Percentiles rank a stretch among this genome's conserved stretches.
phyloP scores from a whole-genome alignment of 495 filamentous ascomycete species.

The Parathielavia hyrcaniae region DNA sequence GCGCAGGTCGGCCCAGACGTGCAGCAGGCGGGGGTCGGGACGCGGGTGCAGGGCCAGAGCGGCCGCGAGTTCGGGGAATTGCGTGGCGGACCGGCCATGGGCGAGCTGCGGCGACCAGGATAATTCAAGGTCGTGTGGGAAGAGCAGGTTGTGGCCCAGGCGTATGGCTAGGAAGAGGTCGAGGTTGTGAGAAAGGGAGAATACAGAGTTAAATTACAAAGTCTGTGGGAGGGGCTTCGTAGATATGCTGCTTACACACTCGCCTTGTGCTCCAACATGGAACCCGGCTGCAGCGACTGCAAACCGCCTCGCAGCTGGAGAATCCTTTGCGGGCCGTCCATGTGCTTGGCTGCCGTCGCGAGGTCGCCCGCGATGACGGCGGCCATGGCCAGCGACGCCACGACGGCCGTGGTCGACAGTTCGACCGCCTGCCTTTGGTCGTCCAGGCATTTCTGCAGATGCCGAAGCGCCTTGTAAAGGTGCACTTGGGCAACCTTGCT shows the following conservation, averaged over 20 bases:
- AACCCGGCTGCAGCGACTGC: not conserved
- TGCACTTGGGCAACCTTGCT: not conserved
- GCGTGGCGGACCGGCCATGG: not conserved
- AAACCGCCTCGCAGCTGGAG: constrained; percentile 12
- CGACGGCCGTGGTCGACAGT: constrained; percentile 13
- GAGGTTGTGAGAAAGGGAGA: not conserved
- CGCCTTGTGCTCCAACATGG: constrained; percentile 7
- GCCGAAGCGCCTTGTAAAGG: constrained; percentile 6
- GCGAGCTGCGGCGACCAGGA: constrained; percentile 14
- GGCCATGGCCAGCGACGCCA: constrained; percentile 11
- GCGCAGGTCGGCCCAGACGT: constrained; percentile 19
- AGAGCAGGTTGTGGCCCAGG: constrained; percentile 10
- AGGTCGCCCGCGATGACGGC: constrained; percentile 12
- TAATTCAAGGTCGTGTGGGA: not conserved
- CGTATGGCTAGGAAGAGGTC: constrained; percentile 14
- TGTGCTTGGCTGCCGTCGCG: constrained; percentile 14
- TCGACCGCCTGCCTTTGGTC: constrained; percentile 3
- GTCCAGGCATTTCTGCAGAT: constrained; percentile 6
- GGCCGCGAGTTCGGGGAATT: not conserved
- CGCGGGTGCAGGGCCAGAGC: not conserved
- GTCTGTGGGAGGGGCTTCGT: too few species aligned
- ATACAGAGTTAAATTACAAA: too few species aligned
- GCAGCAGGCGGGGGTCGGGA: constrained; percentile 10
- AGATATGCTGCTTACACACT: not conserved
- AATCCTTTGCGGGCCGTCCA: constrained; percentile 15